Evolutionary conservation across 2,329 filamentous ascomycete genomes (phyloP), one percentile per base, ranked within the genome.

Genomic region (Fusarium subglutinans): DNA sequence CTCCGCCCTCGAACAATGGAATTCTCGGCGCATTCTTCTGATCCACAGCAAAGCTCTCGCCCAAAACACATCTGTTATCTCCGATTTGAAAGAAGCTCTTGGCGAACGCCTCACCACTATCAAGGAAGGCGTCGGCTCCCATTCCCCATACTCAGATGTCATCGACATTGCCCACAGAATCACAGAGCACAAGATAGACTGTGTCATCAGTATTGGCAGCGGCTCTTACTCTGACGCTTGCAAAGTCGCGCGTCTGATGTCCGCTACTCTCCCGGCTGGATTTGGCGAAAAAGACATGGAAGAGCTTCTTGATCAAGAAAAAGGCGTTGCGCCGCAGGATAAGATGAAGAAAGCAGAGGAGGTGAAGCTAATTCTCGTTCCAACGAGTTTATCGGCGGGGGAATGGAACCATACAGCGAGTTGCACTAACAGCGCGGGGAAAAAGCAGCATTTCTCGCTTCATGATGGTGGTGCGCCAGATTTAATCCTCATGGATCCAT

Each of bases 341-440:
- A 66, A 45, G 6, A 54, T 66, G 30, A 70, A 13, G 14, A 70
- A 55, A 6, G 66, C 67, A 1, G 20, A 70, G 2, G 67, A 41
- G 1, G 66, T 70, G 3, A 70, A 54, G 6, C 66, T 70, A 0
- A 54, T 70, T 3, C 5, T 70, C 1, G 59, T 70, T 1, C 67
- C 67, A 0, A 70, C 67, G 6, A 70, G 67, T n/a, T 37, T 70
- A 11, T 70, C 67, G 4, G 67, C 67, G 0, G 67, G 67, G 1
- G 67, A 70, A 9, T 70, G 67, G 67, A 70, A 70, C 1, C 22
- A 70, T 26, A 70, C 66, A 1, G 67, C 67, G 6, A 70, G 67
- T 24, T 70, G 67, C 8, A 70, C 66, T 0, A 70, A 70, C 17
- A 59, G 66, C n/a, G 20, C 17, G 0, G 67, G 66, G 0, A 70